A percentile compares a stretch with the other conserved stretches of the same genome.
Evolutionary conservation across 1,284 basidiomycete genomes (phyloP).

Genomic region (Wallemia mellicola): DNA sequence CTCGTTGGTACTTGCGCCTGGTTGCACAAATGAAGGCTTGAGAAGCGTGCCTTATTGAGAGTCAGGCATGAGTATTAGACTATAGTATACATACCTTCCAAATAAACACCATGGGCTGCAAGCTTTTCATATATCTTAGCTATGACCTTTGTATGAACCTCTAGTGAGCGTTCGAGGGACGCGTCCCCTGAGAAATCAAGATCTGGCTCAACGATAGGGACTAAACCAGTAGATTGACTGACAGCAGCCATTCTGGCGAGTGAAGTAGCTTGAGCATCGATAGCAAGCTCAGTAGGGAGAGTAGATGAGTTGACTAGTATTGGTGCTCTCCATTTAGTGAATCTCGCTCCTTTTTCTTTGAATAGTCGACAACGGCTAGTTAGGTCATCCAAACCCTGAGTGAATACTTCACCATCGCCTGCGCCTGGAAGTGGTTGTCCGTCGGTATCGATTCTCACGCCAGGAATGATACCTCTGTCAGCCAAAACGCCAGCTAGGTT

Average conservation of each 20-base stretch:
- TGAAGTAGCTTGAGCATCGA: constrained; percentile 21
- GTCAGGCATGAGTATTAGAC: not conserved
- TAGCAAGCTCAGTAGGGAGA: constrained; percentile 17
- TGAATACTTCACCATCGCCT: constrained; percentile 17
- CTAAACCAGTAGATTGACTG: constrained; percentile 23
- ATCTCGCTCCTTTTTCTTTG: constrained; percentile 20
- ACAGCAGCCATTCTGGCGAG: constrained; percentile 21
- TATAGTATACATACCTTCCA: constrained; percentile 18
- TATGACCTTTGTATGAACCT: constrained; percentile 22
- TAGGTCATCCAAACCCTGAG: constrained; percentile 23
- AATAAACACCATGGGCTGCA: constrained; percentile 20
- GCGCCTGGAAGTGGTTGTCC: constrained; percentile 20
- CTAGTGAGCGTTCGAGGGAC: constrained; percentile 20
- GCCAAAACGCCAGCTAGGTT: constrained; percentile 19
- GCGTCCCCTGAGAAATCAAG: constrained; percentile 24
- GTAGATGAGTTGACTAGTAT: constrained; percentile 19
- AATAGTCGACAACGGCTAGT: constrained; percentile 20
- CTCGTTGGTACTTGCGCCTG: constrained; percentile 19
- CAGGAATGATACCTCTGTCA: constrained; percentile 21
- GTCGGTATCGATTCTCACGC: constrained; percentile 24
- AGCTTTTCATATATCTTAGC: constrained; percentile 21
- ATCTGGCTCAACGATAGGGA: constrained; percentile 26
- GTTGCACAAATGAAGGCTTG: constrained; percentile 25
- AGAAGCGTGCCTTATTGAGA: constrained; percentile 20
- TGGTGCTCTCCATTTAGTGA: constrained; percentile 25